A percentile compares a stretch with the other conserved stretches of the same genome.
These are phyloP conservation scores for Myxozyma nipponensis DNA, from an alignment of 805 yeast genomes.

Conservation along the genomic window DNA sequence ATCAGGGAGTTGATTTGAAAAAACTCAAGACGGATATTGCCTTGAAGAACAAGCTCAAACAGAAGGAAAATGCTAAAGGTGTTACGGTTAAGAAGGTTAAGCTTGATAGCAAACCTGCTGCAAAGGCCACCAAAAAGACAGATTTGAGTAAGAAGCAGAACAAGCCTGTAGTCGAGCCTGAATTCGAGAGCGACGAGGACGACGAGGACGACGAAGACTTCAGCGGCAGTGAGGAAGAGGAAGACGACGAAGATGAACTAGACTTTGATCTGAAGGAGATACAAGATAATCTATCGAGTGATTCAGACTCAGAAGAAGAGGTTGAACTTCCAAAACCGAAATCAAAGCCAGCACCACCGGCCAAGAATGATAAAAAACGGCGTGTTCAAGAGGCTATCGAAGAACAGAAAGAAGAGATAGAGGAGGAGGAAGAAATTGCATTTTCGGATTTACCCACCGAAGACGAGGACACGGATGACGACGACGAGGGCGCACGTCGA, in stretches of 20 bases:
- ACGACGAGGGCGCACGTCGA: constrained; percentile 90
- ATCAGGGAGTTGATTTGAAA: constrained; percentile 17
- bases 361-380: constrained; percentile 27
- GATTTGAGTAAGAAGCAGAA: constrained; percentile 44
- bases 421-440: constrained; percentile 46
- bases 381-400: constrained; percentile 41
- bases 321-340: constrained; percentile 29
- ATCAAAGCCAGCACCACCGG: constrained; percentile 39
- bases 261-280: constrained; percentile 31
- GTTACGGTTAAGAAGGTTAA: no score
- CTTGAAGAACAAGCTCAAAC: constrained; percentile 42
- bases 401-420: constrained; percentile 47
- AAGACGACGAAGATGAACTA: constrained; percentile 25
- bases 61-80: constrained; percentile 41
- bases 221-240: constrained; percentile 32
- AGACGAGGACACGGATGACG: constrained; percentile 73
- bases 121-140: constrained; percentile 38
- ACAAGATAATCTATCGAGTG: constrained; percentile 31
- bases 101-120: background rate
- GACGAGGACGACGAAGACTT: constrained; percentile 14
- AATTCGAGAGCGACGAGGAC: constrained; percentile 27
- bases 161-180: constrained; percentile 24
- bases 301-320: constrained; percentile 38
- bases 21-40: constrained; percentile 9
- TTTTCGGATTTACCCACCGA: constrained; percentile 34